Evolutionary conservation across 2,329 filamentous ascomycete species (phyloP).

Genomic region (Chaetomiaceae sp.): DNA sequence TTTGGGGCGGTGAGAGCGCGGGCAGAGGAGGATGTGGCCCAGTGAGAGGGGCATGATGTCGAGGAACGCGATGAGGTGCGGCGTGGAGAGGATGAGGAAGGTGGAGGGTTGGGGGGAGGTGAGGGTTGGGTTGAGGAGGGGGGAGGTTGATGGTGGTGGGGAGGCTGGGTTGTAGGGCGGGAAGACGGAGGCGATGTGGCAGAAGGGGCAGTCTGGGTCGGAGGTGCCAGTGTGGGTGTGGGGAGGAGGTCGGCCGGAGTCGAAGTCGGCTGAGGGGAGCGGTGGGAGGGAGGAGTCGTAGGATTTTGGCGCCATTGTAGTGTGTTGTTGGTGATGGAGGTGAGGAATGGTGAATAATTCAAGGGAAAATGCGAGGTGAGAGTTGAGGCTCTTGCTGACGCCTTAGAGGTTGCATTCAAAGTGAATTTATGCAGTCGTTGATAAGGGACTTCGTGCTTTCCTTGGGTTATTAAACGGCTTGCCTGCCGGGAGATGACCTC

Average conservation of each 20-base stretch:
- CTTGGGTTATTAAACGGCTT: not conserved
- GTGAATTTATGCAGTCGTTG: not conserved
- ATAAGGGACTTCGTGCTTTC: too few species aligned
- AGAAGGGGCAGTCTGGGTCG: slow-evolving; percentile 52
- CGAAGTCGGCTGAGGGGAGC: slow-evolving; percentile 14
- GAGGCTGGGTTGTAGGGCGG: slow-evolving; percentile 41
- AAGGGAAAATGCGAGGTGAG: too few species aligned
- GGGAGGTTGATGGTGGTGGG: slow-evolving; percentile 39
- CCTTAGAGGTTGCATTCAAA: not conserved
- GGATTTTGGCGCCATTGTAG: slow-evolving; percentile 10
- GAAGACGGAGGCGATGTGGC: slow-evolving; percentile 51
- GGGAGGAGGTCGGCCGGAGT: slow-evolving; percentile 8
- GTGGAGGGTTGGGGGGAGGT: slow-evolving; percentile 42
- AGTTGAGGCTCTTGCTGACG: not conserved
- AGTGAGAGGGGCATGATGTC: slow-evolving; percentile 85
- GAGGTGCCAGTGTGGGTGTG: slow-evolving; percentile 21
- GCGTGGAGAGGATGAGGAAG: slow-evolving; percentile 72
- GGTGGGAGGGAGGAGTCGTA: slow-evolving; percentile 4
- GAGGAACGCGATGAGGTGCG: slow-evolving; percentile 76
- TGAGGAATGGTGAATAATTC: too few species aligned
- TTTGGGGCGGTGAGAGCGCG: slow-evolving; percentile 72
- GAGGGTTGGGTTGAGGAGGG: slow-evolving; percentile 31
- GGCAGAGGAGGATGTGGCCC: slow-evolving; percentile 79
- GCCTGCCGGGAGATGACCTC: slow-evolving; percentile 13
- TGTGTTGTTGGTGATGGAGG: not conserved